Conservation (phyloP, 192 early-diverging fungal genomes). For the Cetraspora pellucida region DNA sequence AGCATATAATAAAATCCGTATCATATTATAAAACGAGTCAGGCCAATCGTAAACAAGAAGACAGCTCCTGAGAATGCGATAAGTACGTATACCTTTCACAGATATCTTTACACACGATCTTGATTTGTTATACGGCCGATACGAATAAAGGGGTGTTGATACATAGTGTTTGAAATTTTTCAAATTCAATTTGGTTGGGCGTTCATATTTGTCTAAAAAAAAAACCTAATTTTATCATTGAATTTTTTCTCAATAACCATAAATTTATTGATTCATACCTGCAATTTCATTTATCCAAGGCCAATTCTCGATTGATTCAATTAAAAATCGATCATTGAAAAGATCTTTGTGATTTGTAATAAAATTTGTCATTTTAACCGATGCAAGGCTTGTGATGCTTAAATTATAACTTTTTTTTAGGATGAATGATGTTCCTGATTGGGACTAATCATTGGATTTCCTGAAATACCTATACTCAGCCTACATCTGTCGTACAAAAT, state of each 20-base stretch:
- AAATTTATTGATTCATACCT: neutral
- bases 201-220: neutral
- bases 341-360: neutral
- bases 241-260: neutral
- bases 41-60: neutral
- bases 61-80: neutral
- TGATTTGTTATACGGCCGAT: neutral
- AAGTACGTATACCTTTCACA: slow-evolving; percentile 1
- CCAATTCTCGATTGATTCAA: neutral
- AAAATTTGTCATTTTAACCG: slow-evolving; percentile 1
- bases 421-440: no score
- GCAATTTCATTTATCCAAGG: neutral
- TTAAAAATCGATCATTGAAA: neutral
- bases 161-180: neutral
- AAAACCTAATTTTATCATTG: neutral
- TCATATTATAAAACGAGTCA: neutral
- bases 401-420: no score
- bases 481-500: no score
- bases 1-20: slow-evolving; percentile 4
- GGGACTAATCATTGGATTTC: no score
- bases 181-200: neutral
- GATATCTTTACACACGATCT: slow-evolving; percentile 8
- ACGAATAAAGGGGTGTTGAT: neutral
- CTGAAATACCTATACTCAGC: no score
- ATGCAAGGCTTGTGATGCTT: no score